Percentiles rank a stretch among this genome's conserved stretches.
These are phyloP conservation scores for Geotrichum bryndzae DNA, from an alignment of 1,139 yeast species.

Conservation along the genomic window DNA sequence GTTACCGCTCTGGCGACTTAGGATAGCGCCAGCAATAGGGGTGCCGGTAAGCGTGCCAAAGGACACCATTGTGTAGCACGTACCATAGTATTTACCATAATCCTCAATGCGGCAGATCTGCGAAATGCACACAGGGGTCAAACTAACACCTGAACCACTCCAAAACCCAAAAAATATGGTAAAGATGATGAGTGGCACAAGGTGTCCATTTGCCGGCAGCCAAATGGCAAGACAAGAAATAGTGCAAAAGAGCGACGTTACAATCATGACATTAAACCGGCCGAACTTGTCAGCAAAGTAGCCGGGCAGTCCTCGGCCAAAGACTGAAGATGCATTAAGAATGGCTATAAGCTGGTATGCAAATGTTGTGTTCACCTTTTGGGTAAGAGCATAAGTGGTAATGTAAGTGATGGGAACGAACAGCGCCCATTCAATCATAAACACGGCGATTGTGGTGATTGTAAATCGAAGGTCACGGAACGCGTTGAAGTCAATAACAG, in stretches of 20 bases:
- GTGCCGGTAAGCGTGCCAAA: conserved; percentile 50
- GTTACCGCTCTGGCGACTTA: conserved; percentile 19
- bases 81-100: conserved; percentile 66
- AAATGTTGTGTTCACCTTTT: conserved; percentile 37
- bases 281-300: conserved; percentile 46
- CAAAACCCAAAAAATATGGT: conserved; percentile 50
- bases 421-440: conserved; percentile 45
- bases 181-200: conserved; percentile 43
- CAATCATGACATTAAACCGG: conserved; percentile 48
- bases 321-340: conserved; percentile 44
- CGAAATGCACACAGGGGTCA: conserved; percentile 43
- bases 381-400: conserved; percentile 45
- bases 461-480: conserved; percentile 41
- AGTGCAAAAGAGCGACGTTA: conserved; percentile 38
- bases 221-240: conserved; percentile 39
- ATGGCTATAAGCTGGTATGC: conserved; percentile 43
- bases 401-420: conserved; percentile 49
- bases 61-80: conserved; percentile 59
- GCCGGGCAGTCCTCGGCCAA: conserved; percentile 47
- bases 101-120: conserved; percentile 60
- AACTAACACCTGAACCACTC: conserved; percentile 44
- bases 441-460: conserved; percentile 41
- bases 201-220: conserved; percentile 48
- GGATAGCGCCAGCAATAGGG: conserved; percentile 50
- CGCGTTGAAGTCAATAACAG: conserved; percentile 39